Percentiles rank a stretch among this genome's conserved stretches.
These are phyloP conservation scores for Solanum megistacrolobum DNA, from an alignment of 257 asterid species.

Conservation along the genomic window DNA sequence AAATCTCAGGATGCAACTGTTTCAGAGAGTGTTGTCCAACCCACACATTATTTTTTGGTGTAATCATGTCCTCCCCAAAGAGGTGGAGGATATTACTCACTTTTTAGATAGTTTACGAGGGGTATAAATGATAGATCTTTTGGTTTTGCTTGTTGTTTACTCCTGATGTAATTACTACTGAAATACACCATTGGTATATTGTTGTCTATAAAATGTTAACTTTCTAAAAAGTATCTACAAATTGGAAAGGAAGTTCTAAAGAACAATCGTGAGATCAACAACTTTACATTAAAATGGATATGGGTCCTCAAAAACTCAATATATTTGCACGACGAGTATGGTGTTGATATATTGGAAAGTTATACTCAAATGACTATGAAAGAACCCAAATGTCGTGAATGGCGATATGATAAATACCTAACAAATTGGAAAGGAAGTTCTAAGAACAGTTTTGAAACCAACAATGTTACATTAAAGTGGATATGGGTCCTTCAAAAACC, in stretches of 20 bases:
- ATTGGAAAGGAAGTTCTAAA: not conserved
- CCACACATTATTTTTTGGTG: too few relatives aligned
- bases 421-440: not conserved
- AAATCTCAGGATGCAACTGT: too few relatives aligned
- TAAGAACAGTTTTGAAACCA: not conserved
- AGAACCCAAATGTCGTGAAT: not conserved
- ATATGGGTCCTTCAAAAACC: not conserved
- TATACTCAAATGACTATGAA: not conserved
- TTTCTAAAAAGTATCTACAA: not conserved
- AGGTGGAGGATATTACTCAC: too few relatives aligned
- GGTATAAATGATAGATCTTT: too few relatives aligned
- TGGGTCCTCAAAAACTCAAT: not conserved
- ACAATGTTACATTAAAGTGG: not conserved
- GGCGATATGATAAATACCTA: not conserved
- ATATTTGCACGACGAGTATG: not conserved
- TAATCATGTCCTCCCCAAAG: too few relatives aligned
- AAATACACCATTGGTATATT: too few relatives aligned
- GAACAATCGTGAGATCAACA: not conserved
- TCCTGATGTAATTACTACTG: too few relatives aligned
- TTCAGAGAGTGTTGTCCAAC: too few relatives aligned
- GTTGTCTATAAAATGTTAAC: too few relatives aligned
- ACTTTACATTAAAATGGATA: not conserved
- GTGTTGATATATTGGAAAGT: not conserved
- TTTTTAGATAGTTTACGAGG: too few relatives aligned
- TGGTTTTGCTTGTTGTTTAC: too few relatives aligned